Base-by-base conservation (phyloP, 2,329 filamentous ascomycete species). In the Penicillium sp. region DNA sequence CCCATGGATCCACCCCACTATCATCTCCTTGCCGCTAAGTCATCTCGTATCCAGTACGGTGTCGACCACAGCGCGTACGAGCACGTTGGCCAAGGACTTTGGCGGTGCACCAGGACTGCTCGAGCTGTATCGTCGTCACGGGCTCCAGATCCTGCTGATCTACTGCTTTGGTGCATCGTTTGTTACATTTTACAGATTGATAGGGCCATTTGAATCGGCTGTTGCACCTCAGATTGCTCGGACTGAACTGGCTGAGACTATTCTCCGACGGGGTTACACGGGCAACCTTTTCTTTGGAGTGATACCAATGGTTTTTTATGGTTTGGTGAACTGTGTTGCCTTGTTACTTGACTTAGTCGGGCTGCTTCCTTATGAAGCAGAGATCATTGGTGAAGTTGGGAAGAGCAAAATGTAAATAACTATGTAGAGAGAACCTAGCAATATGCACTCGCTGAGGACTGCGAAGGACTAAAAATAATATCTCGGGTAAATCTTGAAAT, bases 41-140 rank as follows among this genome's bases (percentile, higher is more conserved):
- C 27, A 3, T 49, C 46, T 9, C 49, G 49, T 14, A 52, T 52
- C 16, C 42, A 46, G 28, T 49, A 52, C 16, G 49, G 47, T 13
- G 47, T 52, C 6, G 50, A 52, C 28, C 50, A 52, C 39, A 43
- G 44, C 40, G 43, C 47, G 8, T 52, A 50, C 42, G 47, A 47
- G 47, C 22, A 47, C 47, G 2, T 26, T 52, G 13, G 50, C 50
- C 24, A 42, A 40, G 14, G 50, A 52, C 23, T 50, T 52, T 6
- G 47, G 47, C 16, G 50, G 47, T 11, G 47, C 50, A 6, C 50
- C 50, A 1, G 42, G 42, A 2, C 35, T 51, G 8, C 29, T 44
- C 14, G 45, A 51, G 18, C 26, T 51, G 16, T 51, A 51, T 43
- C 46, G 42, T 29, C 42, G 44, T 2, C 46, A 51, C 28, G 49